phyloP scores from a whole-genome alignment of 1,284 basidiomycete genomes.

The Moesziomyces parantarcticus region DNA sequence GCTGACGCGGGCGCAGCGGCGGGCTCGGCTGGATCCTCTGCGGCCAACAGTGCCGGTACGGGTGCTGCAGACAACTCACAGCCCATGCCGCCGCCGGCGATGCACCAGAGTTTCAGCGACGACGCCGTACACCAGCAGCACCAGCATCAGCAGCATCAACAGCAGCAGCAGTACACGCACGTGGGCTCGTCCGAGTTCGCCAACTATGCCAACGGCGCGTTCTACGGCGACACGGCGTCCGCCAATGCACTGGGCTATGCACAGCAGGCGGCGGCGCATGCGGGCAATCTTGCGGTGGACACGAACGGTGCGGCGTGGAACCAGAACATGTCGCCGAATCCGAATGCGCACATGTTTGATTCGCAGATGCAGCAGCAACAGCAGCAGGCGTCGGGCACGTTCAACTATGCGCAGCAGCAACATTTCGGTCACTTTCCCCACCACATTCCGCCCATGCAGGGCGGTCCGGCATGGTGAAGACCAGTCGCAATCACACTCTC shows the following conservation, averaged over 20 bases:
- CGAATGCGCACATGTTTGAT: slow-evolving; percentile 27
- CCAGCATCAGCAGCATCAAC: slow-evolving; percentile 54
- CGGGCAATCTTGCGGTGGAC: slow-evolving; percentile 9
- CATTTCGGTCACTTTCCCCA: slow-evolving; percentile 44
- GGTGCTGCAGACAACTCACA: slow-evolving; percentile 4
- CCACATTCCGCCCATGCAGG: slow-evolving; percentile 9
- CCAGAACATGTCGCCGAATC: slow-evolving; percentile 20
- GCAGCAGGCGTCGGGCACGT: not conserved
- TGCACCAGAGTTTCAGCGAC: slow-evolving; percentile 43
- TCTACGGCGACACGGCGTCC: slow-evolving; percentile 21
- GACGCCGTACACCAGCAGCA: slow-evolving; percentile 31
- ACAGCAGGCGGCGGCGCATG: slow-evolving; percentile 1
- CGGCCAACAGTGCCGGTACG: not conserved
- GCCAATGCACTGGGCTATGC: slow-evolving; percentile 3
- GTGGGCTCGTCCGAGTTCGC: slow-evolving; percentile 30
- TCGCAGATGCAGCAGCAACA: slow-evolving; percentile 21
- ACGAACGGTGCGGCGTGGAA: slow-evolving; percentile 27
- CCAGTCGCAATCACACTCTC: too few species aligned
- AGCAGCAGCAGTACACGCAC: slow-evolving; percentile 46
- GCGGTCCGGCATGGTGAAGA: slow-evolving; percentile 16
- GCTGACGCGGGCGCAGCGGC: slow-evolving; percentile 5
- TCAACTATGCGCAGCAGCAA: slow-evolving; percentile 14
- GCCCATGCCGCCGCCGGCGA: slow-evolving; percentile 28
- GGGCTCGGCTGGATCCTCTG: slow-evolving; percentile 3
- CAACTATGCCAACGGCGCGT: slow-evolving; percentile 9